Percentiles rank a stretch among this genome's conserved stretches.
phyloP scores from a whole-genome alignment of 2,329 filamentous ascomycete species.

The Cercospora zeina region DNA sequence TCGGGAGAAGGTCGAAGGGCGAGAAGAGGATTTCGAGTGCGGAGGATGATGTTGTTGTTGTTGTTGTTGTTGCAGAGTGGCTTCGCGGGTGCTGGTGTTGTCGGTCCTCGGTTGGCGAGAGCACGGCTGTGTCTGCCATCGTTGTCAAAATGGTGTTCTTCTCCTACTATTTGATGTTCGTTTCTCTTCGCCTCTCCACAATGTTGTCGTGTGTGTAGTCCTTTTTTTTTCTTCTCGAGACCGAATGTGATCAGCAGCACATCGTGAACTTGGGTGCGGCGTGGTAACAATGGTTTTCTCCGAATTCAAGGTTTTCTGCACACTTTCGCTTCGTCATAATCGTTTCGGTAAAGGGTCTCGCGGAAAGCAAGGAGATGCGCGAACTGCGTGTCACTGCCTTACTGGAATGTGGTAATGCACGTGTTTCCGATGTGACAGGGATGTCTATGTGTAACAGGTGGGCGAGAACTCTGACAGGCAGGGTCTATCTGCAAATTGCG shows the following conservation, averaged over 20 bases:
- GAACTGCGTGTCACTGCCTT: not conserved
- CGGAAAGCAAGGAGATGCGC: not conserved
- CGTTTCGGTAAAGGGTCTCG: not conserved
- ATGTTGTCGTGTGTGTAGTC: not conserved
- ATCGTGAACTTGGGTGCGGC: not conserved
- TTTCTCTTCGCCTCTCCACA: not conserved
- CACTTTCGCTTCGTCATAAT: slow-evolving; percentile 1
- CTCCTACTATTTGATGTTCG: not conserved
- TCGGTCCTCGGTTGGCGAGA: not conserved
- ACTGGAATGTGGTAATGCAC: slow-evolving; percentile 1
- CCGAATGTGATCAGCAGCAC: not conserved
- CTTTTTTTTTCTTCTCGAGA: not conserved
- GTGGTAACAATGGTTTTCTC: not conserved
- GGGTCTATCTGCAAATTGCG: not conserved
- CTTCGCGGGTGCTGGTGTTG: not conserved
- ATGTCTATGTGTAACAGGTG: slow-evolving; percentile 5
- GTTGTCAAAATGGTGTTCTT: not conserved
- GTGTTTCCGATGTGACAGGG: slow-evolving; percentile 7
- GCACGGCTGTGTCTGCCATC: not conserved
- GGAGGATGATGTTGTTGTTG: not conserved
- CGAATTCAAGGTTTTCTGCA: not conserved
- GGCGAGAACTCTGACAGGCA: not conserved
- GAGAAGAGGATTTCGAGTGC: not conserved
- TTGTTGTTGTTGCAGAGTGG: not conserved
- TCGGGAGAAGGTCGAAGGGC: not conserved